A percentile compares a stretch with the other conserved stretches of the same genome.
phyloP scores from a whole-genome alignment of 2,329 filamentous ascomycete species.

The Aspergillus nomiae region DNA sequence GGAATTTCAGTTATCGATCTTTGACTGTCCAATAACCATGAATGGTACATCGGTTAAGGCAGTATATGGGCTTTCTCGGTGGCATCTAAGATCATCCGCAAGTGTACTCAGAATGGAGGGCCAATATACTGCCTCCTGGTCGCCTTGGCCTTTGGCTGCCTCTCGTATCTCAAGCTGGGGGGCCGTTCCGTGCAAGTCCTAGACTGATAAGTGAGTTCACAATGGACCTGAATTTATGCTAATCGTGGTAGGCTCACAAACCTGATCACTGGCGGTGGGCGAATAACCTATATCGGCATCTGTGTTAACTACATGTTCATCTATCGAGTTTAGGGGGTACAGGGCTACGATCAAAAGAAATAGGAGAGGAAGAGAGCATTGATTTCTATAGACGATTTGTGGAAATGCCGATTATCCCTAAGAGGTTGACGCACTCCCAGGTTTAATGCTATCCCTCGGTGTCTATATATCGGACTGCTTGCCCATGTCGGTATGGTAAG shows the following conservation, averaged over 20 bases:
- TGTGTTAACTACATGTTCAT: not conserved
- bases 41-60: too few relatives aligned
- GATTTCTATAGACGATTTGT: not conserved
- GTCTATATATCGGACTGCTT: too few relatives aligned
- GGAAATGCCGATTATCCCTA: not conserved
- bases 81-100: not conserved
- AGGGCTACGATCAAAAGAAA: slow-evolving; percentile 23
- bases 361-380: not conserved
- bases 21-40: too few relatives aligned
- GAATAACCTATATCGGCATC: not conserved
- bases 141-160: not conserved
- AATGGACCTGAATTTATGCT: not conserved
- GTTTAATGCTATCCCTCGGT: not conserved
- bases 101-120: not conserved
- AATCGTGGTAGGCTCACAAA: slow-evolving; percentile 1
- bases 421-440: not conserved
- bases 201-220: not conserved
- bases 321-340: not conserved
- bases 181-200: not conserved
- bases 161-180: not conserved
- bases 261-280: not conserved
- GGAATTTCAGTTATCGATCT: too few relatives aligned
- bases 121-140: not conserved
- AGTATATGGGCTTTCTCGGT: too few relatives aligned
- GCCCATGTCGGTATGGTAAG: too few relatives aligned